Percentiles rank a stretch among this genome's conserved stretches.
These are phyloP conservation scores for Pyrenopolyporus hunteri DNA, from an alignment of 495 filamentous ascomycete species.

Conservation along the genomic window DNA sequence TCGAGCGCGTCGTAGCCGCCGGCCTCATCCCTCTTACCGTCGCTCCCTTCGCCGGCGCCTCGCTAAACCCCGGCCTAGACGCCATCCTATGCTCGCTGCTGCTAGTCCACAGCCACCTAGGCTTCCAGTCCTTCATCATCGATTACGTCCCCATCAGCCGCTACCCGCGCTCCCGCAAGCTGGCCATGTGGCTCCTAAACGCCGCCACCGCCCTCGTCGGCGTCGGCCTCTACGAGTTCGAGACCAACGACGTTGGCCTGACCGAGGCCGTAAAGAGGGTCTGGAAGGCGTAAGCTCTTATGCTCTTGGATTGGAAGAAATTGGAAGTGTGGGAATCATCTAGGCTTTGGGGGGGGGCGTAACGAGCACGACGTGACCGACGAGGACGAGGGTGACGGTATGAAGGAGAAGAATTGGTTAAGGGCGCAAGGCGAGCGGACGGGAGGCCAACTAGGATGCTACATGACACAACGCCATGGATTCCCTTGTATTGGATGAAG, in stretches of 20 bases:
- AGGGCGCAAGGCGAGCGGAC: neutral
- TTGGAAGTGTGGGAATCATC: neutral
- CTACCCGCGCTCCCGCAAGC: conserved; percentile 67
- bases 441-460: conserved; percentile 2
- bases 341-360: neutral
- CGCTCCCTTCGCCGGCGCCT: conserved; percentile 88
- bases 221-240: conserved; percentile 94
- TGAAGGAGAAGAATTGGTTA: neutral
- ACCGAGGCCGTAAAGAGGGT: conserved; percentile 86
- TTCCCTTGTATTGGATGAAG: conserved; percentile 26
- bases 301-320: neutral
- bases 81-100: conserved; percentile 81
- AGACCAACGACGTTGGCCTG: conserved; percentile 98
- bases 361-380: neutral
- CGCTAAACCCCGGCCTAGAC: conserved; percentile 87
- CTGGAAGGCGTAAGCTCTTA: conserved; percentile 70
- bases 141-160: conserved; percentile 84
- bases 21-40: conserved; percentile 85
- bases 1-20: conserved; percentile 82
- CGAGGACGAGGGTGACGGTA: no score
- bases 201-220: conserved; percentile 78
- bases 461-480: conserved; percentile 8
- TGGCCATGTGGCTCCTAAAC: conserved; percentile 78
- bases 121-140: conserved; percentile 86
- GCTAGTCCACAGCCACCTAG: conserved; percentile 91